phyloP scores from a whole-genome alignment of 352 stramenopile species.

The Globisporangium takayamanum region DNA sequence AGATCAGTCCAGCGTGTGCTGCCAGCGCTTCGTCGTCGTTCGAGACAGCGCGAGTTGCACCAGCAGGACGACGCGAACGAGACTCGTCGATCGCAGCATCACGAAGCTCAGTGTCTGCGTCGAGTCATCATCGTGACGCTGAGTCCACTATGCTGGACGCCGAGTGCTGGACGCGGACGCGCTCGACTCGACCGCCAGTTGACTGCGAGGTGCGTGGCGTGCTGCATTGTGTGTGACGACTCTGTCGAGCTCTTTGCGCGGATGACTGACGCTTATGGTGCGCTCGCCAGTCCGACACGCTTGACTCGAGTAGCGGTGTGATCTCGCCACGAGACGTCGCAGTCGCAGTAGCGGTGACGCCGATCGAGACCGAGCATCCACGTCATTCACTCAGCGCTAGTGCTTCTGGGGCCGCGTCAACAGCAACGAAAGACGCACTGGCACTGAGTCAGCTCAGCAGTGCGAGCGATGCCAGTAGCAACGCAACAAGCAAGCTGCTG shows the following conservation, averaged over 20 bases:
- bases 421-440: not conserved
- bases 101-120: too few relatives aligned
- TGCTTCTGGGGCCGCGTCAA: too few relatives aligned
- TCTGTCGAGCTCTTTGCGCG: not conserved
- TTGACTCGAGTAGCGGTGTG: slow-evolving; percentile 12
- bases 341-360: not conserved
- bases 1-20: slow-evolving; percentile 3
- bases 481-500: slow-evolving; percentile 3
- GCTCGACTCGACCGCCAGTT: not conserved
- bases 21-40: not conserved
- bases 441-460: slow-evolving; percentile 5
- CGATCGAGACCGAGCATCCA: not conserved
- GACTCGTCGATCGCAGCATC: too few relatives aligned
- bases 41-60: not conserved
- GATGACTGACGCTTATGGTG: not conserved
- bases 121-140: not conserved
- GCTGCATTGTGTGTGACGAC: not conserved
- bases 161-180: not conserved
- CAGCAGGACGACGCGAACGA: not conserved
- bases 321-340: slow-evolving; percentile 2
- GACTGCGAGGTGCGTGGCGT: not conserved
- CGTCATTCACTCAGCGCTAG: too few relatives aligned
- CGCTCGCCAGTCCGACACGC: slow-evolving; percentile 10
- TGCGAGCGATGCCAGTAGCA: slow-evolving; percentile 1
- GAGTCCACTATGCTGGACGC: too few relatives aligned